phyloP scores from a whole-genome alignment of 2,329 filamentous ascomycete species.

The Talaromyces sp. region DNA sequence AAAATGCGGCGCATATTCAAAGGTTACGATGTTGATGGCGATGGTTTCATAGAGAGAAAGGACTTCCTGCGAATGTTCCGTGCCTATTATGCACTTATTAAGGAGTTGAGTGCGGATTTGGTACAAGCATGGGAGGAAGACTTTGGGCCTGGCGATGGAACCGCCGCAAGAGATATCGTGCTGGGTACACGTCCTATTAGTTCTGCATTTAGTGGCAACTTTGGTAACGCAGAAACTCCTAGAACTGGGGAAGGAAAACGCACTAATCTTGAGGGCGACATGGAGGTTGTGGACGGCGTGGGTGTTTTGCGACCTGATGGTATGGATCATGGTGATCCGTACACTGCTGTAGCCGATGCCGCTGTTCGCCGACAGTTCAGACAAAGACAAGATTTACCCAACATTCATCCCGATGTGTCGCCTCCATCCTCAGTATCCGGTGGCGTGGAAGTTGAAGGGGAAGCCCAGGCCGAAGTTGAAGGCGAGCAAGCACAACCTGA shows the following conservation, averaged over 20 bases:
- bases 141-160: slow-evolving; percentile 64
- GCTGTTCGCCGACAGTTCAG: slow-evolving; percentile 34
- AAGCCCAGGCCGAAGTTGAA: slow-evolving; percentile 9
- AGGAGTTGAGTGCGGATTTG: slow-evolving; percentile 83
- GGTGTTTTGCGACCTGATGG: slow-evolving; percentile 61
- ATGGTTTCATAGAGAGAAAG: slow-evolving; percentile 79
- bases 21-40: slow-evolving; percentile 85
- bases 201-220: slow-evolving; percentile 70
- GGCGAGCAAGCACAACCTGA: slow-evolving; percentile 13
- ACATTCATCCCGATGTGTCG: slow-evolving; percentile 20
- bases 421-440: slow-evolving; percentile 16
- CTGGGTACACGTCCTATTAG: slow-evolving; percentile 73
- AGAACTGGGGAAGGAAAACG: slow-evolving; percentile 66
- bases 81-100: slow-evolving; percentile 87
- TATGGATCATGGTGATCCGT: slow-evolving; percentile 60
- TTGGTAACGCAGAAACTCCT: slow-evolving; percentile 63
- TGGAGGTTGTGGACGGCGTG: slow-evolving; percentile 61
- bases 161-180: slow-evolving; percentile 68
- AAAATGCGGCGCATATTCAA: slow-evolving; percentile 74
- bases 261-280: slow-evolving; percentile 61
- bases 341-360: slow-evolving; percentile 58
- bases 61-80: slow-evolving; percentile 91
- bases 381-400: slow-evolving; percentile 12
- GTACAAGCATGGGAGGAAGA: slow-evolving; percentile 76
- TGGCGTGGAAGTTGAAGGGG: slow-evolving; percentile 11